Conservation (phyloP, 2,329 filamentous ascomycete genomes). For the Colletotrichum godetiae region DNA sequence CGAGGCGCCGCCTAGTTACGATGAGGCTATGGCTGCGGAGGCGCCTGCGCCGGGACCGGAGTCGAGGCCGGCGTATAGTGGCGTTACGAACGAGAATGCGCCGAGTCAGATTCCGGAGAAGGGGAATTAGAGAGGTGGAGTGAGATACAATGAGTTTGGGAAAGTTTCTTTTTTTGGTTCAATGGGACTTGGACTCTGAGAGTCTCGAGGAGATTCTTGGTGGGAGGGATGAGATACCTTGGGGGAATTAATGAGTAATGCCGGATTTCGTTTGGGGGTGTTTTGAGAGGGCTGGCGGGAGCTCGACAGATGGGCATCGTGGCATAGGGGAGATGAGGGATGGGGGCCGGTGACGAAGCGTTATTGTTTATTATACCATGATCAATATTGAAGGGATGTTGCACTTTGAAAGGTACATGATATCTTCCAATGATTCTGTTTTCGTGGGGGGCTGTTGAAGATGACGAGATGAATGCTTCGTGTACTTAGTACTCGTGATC, state of each 20-base stretch:
- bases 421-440: too few relatives aligned
- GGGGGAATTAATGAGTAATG: not conserved
- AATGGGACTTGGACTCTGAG: not conserved
- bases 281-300: not conserved
- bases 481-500: too few relatives aligned
- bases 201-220: not conserved
- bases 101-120: constrained; percentile 62
- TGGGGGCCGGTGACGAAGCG: not conserved
- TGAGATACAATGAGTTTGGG: not conserved
- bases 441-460: too few relatives aligned
- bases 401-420: not conserved
- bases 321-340: not conserved
- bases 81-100: constrained; percentile 70
- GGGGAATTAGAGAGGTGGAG: constrained; percentile 38
- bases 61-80: constrained; percentile 77
- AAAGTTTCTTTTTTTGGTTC: not conserved
- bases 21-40: constrained; percentile 88
- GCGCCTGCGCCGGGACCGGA: constrained; percentile 75
- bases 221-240: not conserved
- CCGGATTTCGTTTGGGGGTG: not conserved
- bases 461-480: too few relatives aligned
- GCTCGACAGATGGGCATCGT: too few relatives aligned
- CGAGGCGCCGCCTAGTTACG: constrained; percentile 93
- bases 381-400: not conserved
- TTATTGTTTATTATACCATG: not conserved